Evolutionary conservation across 805 yeast genomes (phyloP).

Genomic region (Tanozyma kutaoensis): DNA sequence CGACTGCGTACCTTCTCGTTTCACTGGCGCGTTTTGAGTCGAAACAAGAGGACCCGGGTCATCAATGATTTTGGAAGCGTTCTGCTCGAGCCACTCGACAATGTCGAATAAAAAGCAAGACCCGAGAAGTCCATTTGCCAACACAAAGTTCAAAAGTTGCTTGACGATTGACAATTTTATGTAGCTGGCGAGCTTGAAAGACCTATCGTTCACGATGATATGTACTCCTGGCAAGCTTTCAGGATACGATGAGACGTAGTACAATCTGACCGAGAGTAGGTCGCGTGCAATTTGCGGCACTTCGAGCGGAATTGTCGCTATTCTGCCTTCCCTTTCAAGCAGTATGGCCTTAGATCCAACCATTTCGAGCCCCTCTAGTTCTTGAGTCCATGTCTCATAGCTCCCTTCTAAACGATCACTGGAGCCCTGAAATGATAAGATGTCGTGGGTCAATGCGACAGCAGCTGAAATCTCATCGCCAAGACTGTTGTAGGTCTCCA

Average conservation of each 20-base stretch:
- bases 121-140: conserved; percentile 39
- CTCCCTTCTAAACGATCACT: conserved; percentile 11
- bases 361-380: conserved; percentile 50
- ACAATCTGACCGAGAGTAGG: neutral
- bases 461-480: conserved; percentile 39
- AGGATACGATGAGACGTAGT: conserved; percentile 36
- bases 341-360: conserved; percentile 41
- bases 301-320: conserved; percentile 4
- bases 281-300: conserved; percentile 2
- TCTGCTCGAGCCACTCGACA: conserved; percentile 68
- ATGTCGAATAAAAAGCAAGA: conserved; percentile 55
- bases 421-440: conserved; percentile 5
- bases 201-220: conserved; percentile 20
- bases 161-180: conserved; percentile 46
- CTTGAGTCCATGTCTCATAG: conserved; percentile 56
- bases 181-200: conserved; percentile 53
- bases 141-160: conserved; percentile 30
- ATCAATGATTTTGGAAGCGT: conserved; percentile 41
- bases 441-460: conserved; percentile 30
- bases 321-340: conserved; percentile 10
- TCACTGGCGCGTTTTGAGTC: too few species aligned
- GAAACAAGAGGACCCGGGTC: conserved; percentile 58
- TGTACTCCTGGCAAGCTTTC: conserved; percentile 57
- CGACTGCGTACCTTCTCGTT: too few species aligned
- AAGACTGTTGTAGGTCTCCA: conserved; percentile 28